Base-by-base conservation (phyloP, 1,284 basidiomycete genomes). In the Coriolopsis trogii region DNA sequence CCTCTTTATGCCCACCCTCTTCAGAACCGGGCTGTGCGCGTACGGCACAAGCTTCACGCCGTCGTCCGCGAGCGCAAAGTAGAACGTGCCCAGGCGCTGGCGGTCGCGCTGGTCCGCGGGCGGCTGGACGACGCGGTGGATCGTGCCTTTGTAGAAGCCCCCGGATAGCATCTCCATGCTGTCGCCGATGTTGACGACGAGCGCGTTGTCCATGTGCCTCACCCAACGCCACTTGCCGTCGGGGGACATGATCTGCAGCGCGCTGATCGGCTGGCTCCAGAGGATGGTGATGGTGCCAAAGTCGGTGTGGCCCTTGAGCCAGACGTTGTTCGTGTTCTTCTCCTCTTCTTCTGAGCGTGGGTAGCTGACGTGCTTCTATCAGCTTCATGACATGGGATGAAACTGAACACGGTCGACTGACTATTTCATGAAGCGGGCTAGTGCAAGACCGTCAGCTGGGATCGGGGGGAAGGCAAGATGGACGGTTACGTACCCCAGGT, bases 291-390 rank as follows among this genome's bases (percentile, higher is more conserved):
- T 68, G 4, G 73, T 75, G 9, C 79, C 81, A 54, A 79, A 74
- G 58, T 85, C 83, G 6, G 77, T 81, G 51, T 85, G 82, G 3
- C 82, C 82, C 60, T 84, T 83, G 15, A 84, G 65, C 82, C 80
- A 84, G 18, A 84, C 78, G 33, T 79, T 73, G 38, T 80, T 78
- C 0, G 78, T 74, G 58, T 76, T 78, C 6, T 53, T 51, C 53
- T 84, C 81, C 33, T 84, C 82, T 9, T 82, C 79, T 15, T 63
- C 57, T 2, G 67, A 56, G 4, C 70, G 66, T 6, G 71, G 71
- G 43, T 68, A 64, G 40, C 70, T 72, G 23, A 4, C 28, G 28
- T 15, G 3, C 3, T 5, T 21, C 9, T n/a, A 25, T 33, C 6
- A 33, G 13, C 16, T 4, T 25, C 12, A n/a, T 10, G 9, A 13